A percentile compares a stretch with the other conserved stretches of the same genome.
Conservation (phyloP, 176 grass and related monocot species). For the Oryza punctata region DNA sequence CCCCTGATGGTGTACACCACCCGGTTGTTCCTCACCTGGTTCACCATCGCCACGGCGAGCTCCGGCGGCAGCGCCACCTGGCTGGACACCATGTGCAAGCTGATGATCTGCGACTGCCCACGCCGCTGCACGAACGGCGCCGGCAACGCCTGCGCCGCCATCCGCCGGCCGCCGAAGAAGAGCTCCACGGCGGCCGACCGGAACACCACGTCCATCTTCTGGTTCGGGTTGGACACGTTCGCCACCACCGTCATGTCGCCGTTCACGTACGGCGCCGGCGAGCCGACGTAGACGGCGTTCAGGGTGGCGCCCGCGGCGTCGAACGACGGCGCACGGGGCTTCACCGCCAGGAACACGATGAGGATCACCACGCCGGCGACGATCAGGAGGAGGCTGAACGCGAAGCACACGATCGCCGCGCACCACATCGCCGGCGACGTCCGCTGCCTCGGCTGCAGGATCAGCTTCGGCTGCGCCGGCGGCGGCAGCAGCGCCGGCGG, state of each 20-base stretch:
- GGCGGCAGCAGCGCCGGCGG: neutral
- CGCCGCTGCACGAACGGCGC: conserved; percentile 56
- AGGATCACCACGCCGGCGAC: conserved; percentile 63
- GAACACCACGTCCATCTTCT: conserved; percentile 65
- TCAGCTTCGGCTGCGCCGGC: conserved; percentile 34
- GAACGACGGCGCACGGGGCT: conserved; percentile 65
- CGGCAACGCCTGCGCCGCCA: conserved; percentile 64
- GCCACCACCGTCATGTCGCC: conserved; percentile 69
- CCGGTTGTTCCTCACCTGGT: conserved; percentile 76
- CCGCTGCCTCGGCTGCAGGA: conserved; percentile 48
- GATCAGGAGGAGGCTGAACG: conserved; percentile 84
- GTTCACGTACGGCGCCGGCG: conserved; percentile 60
- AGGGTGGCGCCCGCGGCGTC: conserved; percentile 64
- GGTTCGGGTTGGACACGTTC: conserved; percentile 95
- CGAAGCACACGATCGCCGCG: conserved; percentile 73
- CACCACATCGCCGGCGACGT: conserved; percentile 78
- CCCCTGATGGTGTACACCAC: conserved; percentile 67
- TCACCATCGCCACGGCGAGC: conserved; percentile 56
- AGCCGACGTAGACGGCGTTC: conserved; percentile 73
- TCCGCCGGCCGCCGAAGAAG: conserved; percentile 67
- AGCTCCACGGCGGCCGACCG: conserved; percentile 61
- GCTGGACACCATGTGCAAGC: conserved; percentile 83
- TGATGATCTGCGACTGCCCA: conserved; percentile 54
- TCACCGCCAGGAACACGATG: conserved; percentile 69
- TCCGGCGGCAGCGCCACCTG: conserved; percentile 69